Conservation (phyloP, 2,329 filamentous ascomycete species). For the Macrophomina tecta region DNA sequence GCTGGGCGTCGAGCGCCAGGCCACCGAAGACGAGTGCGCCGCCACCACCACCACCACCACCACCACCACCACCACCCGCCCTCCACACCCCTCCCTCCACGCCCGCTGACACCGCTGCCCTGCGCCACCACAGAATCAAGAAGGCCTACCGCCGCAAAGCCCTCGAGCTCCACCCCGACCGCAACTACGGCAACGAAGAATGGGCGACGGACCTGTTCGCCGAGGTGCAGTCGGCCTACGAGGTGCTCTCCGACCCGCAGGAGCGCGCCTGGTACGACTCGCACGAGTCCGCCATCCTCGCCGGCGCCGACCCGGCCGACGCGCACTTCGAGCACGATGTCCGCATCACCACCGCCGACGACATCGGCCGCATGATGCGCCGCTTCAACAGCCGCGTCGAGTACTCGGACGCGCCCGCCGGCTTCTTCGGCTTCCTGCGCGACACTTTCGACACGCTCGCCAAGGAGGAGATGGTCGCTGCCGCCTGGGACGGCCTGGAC, state of each 20-base stretch:
- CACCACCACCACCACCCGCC: background rate
- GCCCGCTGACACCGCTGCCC: background rate
- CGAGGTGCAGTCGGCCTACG: conserved; percentile 90
- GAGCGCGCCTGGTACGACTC: conserved; percentile 98
- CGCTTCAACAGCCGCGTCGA: conserved; percentile 79
- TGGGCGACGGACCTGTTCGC: conserved; percentile 85
- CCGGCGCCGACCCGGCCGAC: conserved; percentile 54
- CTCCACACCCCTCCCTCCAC: background rate
- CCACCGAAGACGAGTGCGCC: conserved; percentile 79
- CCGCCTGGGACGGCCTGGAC: conserved; percentile 68
- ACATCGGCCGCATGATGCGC: conserved; percentile 78
- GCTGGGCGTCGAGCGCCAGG: conserved; percentile 73
- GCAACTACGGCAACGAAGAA: conserved; percentile 86
- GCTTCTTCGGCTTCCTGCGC: conserved; percentile 83
- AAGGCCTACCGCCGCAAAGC: conserved; percentile 91
- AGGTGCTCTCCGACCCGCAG: conserved; percentile 93
- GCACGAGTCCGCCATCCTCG: conserved; percentile 83
- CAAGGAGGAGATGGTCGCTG: conserved; percentile 78
- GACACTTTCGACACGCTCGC: conserved; percentile 81
- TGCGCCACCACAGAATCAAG: conserved; percentile 69
- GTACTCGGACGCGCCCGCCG: conserved; percentile 78
- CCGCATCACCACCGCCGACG: conserved; percentile 77
- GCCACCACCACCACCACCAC: too few relatives aligned
- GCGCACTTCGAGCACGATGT: conserved; percentile 71
- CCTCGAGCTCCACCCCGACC: conserved; percentile 91